Conservation (phyloP, 1,139 yeast species). For the Geotrichum fermentans region DNA sequence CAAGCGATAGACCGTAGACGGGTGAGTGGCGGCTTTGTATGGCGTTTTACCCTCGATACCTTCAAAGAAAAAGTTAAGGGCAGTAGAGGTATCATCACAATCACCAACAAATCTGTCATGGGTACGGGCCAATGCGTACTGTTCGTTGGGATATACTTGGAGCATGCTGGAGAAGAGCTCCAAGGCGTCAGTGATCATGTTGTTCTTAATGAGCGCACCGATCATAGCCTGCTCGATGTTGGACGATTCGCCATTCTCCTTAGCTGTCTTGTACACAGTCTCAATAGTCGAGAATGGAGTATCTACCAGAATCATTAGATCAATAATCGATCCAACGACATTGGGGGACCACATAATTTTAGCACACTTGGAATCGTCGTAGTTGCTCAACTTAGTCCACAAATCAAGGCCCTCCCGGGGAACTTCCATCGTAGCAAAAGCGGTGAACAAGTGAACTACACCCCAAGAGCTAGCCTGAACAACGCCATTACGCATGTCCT, state of each 20-base stretch:
- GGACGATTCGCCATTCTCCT: slow-evolving; percentile 38
- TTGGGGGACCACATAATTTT: slow-evolving; percentile 42
- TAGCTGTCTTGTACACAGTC: slow-evolving; percentile 44
- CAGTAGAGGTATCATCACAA: slow-evolving; percentile 67
- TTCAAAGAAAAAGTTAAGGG: slow-evolving; percentile 68
- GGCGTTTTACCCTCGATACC: slow-evolving; percentile 67
- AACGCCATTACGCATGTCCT: slow-evolving; percentile 45
- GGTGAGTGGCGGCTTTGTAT: slow-evolving; percentile 65
- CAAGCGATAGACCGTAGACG: slow-evolving; percentile 66
- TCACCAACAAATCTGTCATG: slow-evolving; percentile 79
- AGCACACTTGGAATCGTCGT: slow-evolving; percentile 11
- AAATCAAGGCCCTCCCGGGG: slow-evolving; percentile 51
- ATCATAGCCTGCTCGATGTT: slow-evolving; percentile 57
- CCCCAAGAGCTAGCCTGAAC: slow-evolving; percentile 48
- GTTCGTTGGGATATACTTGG: slow-evolving; percentile 34
- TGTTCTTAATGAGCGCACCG: slow-evolving; percentile 52
- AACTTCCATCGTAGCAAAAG: slow-evolving; percentile 52
- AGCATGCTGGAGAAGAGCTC: slow-evolving; percentile 45
- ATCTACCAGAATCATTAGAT: slow-evolving; percentile 60
- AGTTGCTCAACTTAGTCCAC: slow-evolving; percentile 38
- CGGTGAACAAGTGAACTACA: slow-evolving; percentile 52
- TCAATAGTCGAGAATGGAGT: slow-evolving; percentile 56
- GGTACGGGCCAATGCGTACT: slow-evolving; percentile 54
- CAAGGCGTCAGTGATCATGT: slow-evolving; percentile 49
- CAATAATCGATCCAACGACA: slow-evolving; percentile 68